Base-by-base conservation (phyloP, 345 rosid genomes). In the Luvunga scandens region DNA sequence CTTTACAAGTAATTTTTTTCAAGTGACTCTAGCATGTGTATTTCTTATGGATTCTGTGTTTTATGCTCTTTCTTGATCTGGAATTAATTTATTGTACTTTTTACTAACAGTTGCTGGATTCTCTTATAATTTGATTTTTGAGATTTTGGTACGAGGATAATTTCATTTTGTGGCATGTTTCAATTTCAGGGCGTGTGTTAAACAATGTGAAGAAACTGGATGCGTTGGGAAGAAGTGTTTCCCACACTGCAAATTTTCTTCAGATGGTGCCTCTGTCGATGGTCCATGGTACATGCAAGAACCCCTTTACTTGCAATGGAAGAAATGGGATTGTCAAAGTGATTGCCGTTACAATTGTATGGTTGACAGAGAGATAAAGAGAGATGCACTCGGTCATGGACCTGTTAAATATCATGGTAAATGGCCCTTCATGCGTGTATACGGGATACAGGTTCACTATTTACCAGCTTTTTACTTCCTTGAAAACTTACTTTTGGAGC, bases 361-460 rank as follows among this genome's bases (percentile, higher is more conserved):
- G 92, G 79, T 92, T 86, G 79, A 77, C 71, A 83, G 89, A 82
- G 95, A 92, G 87, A 78, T 78, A 79, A 88, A 89, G 72, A 86
- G 90, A 50, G 90, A 81, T 75, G 71, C 81, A 50, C 81, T 71
- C 34, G 91, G 91, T 79, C 60, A 73, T 56, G 69, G 34, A 75
- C 95, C 97, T 19, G 83, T 89, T 73, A 92, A 92, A 85, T 92
- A 91, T 80, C 91, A 92, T 83, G 93, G 95, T 75, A 92, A 91
- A 89, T 92, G 97, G 97, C 93, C 95, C 30, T 92, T 92, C 84
- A 84, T 70, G 77, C 93, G 92, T 79, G 87, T 89, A 16, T 86
- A 84, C 75, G 93, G 95, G 62, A 87, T 92, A 71, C 92, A 92
- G 95, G 95, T 90, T 62, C 30, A 81, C 71, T 30, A 33, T 73